A percentile compares a stretch with the other conserved stretches of the same genome.
phyloP scores from a whole-genome alignment of 1,284 basidiomycete genomes.

The Farysia itapuensis region DNA sequence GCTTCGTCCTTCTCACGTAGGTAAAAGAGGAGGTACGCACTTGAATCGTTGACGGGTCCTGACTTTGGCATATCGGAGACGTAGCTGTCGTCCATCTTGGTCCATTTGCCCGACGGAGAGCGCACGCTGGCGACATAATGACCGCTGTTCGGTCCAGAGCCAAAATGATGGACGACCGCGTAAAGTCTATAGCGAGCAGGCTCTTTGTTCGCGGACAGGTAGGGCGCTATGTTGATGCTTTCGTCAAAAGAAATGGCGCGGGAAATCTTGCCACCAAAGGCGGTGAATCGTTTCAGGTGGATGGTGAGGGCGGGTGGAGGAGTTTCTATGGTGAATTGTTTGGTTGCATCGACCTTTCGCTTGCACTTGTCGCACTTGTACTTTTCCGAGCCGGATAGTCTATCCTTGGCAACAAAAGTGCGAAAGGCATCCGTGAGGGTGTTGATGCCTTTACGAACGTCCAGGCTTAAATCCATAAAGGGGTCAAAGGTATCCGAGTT shows the following conservation, averaged over 20 bases:
- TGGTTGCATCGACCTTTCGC: constrained; percentile 80
- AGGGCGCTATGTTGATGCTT: constrained; percentile 72
- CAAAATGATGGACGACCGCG: constrained; percentile 90
- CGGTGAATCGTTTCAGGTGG: constrained; percentile 95
- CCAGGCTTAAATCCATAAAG: constrained; percentile 77
- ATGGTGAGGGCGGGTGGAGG: constrained; percentile 89
- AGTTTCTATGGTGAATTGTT: constrained; percentile 81
- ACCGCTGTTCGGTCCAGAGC: constrained; percentile 87
- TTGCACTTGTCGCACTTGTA: constrained; percentile 98
- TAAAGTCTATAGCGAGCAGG: constrained; percentile 79
- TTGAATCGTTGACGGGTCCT: constrained; percentile 67
- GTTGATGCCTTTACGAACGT: constrained; percentile 64
- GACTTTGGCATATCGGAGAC: constrained; percentile 63
- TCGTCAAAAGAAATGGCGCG: constrained; percentile 79
- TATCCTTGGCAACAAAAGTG: constrained; percentile 80
- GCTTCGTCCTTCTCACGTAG: constrained; percentile 65
- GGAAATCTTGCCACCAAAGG: constrained; percentile 70
- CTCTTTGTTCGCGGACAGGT: constrained; percentile 71
- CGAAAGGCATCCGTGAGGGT: constrained; percentile 75
- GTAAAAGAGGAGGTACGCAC: constrained; percentile 93
- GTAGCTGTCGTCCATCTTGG: constrained; percentile 89
- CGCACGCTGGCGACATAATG: constrained; percentile 92
- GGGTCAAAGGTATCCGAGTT: constrained; percentile 96
- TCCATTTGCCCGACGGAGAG: constrained; percentile 74
- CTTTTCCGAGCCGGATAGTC: constrained; percentile 85